A percentile compares a stretch with the other conserved stretches of the same genome.
phyloP scores from a whole-genome alignment of 257 asterid genomes.

The Solanum sejunctum region DNA sequence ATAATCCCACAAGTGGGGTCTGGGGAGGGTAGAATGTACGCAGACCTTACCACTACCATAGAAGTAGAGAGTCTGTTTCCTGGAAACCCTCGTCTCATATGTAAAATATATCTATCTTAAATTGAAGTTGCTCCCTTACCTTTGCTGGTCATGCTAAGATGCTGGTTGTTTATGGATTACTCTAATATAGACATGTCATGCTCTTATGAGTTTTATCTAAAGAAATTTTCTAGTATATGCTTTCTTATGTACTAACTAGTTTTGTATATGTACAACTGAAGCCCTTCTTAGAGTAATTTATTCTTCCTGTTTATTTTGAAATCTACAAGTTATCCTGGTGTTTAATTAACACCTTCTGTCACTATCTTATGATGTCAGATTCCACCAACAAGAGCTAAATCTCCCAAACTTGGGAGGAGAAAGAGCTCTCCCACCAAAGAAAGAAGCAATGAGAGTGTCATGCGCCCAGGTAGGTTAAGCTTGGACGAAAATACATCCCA shows the following conservation, averaged over 20 bases:
- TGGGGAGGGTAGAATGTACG: no score
- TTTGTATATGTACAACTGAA: not conserved
- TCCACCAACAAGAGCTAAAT: conserved; percentile 66
- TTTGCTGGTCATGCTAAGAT: not conserved
- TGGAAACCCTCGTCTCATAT: no score
- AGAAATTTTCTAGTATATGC: not conserved
- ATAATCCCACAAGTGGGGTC: no score
- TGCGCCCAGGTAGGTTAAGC: conserved; percentile 43
- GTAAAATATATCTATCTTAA: not conserved
- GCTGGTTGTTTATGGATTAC: not conserved
- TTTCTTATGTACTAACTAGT: not conserved
- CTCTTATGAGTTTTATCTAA: not conserved
- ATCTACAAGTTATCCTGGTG: not conserved
- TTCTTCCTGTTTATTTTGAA: not conserved
- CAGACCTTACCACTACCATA: no score
- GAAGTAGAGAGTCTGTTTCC: no score
- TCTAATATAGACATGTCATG: not conserved
- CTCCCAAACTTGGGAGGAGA: conserved; percentile 72
- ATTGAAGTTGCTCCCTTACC: not conserved
- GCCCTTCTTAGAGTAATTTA: not conserved
- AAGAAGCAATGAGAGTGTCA: conserved; percentile 17
- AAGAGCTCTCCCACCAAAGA: conserved; percentile 32
- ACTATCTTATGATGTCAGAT: conserved; percentile 24
- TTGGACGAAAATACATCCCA: conserved; percentile 47
- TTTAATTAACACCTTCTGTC: not conserved